Conservation (phyloP, 805 yeast genomes). For the Spathaspora girioi region DNA sequence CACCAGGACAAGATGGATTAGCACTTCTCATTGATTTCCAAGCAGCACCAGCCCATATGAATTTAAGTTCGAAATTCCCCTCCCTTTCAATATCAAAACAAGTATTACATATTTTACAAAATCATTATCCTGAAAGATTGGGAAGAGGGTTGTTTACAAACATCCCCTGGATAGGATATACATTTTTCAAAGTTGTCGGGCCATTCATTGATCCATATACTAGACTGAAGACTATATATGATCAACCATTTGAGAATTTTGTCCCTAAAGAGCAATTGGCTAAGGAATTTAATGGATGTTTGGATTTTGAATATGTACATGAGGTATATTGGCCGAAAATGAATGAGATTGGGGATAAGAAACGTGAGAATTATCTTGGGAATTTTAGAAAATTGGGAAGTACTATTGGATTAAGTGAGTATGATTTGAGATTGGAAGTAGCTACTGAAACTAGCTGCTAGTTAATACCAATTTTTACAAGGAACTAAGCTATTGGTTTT, state of each 20-base stretch:
- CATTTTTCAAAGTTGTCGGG: conserved; percentile 52
- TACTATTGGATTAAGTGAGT: conserved; percentile 52
- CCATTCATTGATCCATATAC: conserved; percentile 61
- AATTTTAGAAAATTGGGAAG: conserved; percentile 45
- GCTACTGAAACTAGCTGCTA: neutral
- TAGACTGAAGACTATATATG: conserved; percentile 53
- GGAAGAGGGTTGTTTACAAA: conserved; percentile 53
- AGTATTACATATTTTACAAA: conserved; percentile 48
- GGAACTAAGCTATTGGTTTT: too few species aligned
- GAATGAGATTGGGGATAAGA: conserved; percentile 38
- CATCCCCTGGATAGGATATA: conserved; percentile 55
- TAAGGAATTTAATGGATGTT: conserved; percentile 45
- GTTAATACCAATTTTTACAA: too few species aligned
- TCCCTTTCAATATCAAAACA: conserved; percentile 49
- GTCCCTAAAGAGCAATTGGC: conserved; percentile 53
- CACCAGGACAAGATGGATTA: conserved; percentile 55
- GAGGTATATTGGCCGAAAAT: conserved; percentile 52
- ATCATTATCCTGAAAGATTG: conserved; percentile 57
- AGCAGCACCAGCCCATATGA: conserved; percentile 37
- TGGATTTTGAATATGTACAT: conserved; percentile 51
- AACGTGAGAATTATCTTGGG: conserved; percentile 27
- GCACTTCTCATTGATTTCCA: conserved; percentile 56
- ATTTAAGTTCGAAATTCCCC: conserved; percentile 41
- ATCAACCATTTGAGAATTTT: conserved; percentile 53
- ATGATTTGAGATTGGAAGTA: conserved; percentile 37